Percentiles rank a stretch among this genome's conserved stretches.
Conservation (phyloP, 2,329 filamentous ascomycete species). For the Fusarium tupiense region DNA sequence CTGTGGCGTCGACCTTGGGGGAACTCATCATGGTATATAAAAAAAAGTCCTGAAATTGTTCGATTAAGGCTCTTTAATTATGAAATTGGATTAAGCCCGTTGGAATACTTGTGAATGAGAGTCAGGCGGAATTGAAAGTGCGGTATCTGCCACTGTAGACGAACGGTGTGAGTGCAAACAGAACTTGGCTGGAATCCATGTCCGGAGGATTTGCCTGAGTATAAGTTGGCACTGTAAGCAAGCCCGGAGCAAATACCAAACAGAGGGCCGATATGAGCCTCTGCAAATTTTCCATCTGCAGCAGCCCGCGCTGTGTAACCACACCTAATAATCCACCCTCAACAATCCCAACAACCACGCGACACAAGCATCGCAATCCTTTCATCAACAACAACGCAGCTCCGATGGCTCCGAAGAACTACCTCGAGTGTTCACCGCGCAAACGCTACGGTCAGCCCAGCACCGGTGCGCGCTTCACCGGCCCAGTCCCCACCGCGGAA, state of each 20-base stretch:
- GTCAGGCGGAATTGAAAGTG: not conserved
- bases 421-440: not conserved
- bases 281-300: not conserved
- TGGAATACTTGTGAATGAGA: no score
- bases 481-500: not conserved
- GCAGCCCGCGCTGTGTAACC: not conserved
- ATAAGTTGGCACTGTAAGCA: not conserved
- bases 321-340: not conserved
- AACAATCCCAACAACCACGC: not conserved
- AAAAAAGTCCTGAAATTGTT: rapidly evolving
- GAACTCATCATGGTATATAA: not conserved
- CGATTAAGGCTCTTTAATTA: not conserved
- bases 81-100: not conserved
- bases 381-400: no score
- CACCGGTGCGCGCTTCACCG: not conserved
- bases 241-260: not conserved
- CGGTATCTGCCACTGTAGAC: not conserved
- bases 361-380: not conserved
- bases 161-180: not conserved
- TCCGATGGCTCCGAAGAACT: not conserved
- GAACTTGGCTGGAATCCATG: not conserved
- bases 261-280: not conserved
- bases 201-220: not conserved
- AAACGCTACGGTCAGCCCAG: not conserved
- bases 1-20: not conserved